phyloP scores from a whole-genome alignment of 495 filamentous ascomycete genomes.

The Gamarada debralockiae region DNA sequence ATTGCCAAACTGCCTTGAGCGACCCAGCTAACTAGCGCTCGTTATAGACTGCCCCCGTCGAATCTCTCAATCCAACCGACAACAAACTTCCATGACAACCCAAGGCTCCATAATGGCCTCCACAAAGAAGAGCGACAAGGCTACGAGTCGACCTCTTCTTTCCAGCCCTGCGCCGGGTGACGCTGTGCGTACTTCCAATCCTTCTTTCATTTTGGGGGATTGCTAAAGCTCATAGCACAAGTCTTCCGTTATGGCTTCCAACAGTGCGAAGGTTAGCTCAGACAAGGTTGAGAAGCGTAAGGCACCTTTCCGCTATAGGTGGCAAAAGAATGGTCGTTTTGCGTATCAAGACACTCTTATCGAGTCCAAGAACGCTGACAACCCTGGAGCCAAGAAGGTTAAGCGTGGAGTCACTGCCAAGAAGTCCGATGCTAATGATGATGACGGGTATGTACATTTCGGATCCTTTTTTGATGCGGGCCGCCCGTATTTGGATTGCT shows the following conservation, averaged over 20 bases:
- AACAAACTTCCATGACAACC: too few relatives aligned
- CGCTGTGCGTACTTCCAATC: too few relatives aligned
- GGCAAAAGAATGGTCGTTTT: not conserved
- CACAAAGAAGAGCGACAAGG: conserved; percentile 1
- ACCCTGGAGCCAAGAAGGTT: not conserved
- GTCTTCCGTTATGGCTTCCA: not conserved
- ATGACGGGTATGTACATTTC: not conserved
- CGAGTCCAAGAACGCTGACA: not conserved
- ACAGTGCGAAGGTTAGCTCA: not conserved
- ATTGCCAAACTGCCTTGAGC: too few relatives aligned
- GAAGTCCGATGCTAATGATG: not conserved
- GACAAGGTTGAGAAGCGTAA: conserved; percentile 2
- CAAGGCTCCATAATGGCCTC: not conserved
- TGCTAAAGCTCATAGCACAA: too few relatives aligned
- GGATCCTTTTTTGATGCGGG: too few relatives aligned
- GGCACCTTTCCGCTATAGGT: not conserved
- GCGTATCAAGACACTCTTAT: too few relatives aligned
- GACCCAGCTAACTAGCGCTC: too few relatives aligned
- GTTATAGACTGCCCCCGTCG: too few relatives aligned
- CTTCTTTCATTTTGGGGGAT: too few relatives aligned
- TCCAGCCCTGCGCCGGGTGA: not conserved
- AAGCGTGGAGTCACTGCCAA: not conserved
- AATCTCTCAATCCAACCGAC: too few relatives aligned
- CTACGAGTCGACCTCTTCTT: not conserved
- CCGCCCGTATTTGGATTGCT: too few relatives aligned